These are phyloP conservation scores for Plasmopara muralis DNA, from an alignment of 352 stramenopile genomes.

Conservation along the genomic window DNA sequence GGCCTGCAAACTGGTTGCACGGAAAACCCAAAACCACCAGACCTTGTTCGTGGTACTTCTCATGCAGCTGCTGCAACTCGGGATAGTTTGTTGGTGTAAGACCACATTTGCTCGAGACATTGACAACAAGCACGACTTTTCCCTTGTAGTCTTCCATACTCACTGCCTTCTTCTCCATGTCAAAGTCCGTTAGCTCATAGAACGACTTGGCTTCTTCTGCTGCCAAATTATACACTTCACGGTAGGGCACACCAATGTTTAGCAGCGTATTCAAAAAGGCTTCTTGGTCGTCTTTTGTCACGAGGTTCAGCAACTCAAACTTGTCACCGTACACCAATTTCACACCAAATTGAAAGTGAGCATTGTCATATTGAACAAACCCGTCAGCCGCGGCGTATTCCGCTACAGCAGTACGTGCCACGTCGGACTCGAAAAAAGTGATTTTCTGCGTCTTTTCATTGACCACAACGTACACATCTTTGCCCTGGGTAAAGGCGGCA, in stretches of 20 bases:
- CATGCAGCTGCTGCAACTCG: slow-evolving; percentile 66
- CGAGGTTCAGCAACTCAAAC: slow-evolving; percentile 38
- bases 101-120: slow-evolving; percentile 82
- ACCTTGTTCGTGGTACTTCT: slow-evolving; percentile 60
- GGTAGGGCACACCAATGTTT: slow-evolving; percentile 45
- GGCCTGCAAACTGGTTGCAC: slow-evolving; percentile 81
- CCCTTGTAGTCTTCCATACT: slow-evolving; percentile 63
- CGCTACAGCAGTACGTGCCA: slow-evolving; percentile 18
- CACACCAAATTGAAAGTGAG: slow-evolving; percentile 40
- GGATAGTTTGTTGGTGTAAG: slow-evolving; percentile 83
- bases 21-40: slow-evolving; percentile 78
- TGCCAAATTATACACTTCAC: slow-evolving; percentile 33
- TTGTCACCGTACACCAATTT: slow-evolving; percentile 35
- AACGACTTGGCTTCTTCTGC: slow-evolving; percentile 45
- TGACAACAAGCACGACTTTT: slow-evolving; percentile 64
- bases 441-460: slow-evolving; percentile 39
- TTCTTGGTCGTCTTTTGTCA: slow-evolving; percentile 37
- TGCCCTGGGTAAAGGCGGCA: slow-evolving; percentile 44
- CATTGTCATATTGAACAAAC: slow-evolving; percentile 39
- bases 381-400: slow-evolving; percentile 30
- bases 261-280: slow-evolving; percentile 44
- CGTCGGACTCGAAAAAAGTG: slow-evolving; percentile 40
- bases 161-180: slow-evolving; percentile 63
- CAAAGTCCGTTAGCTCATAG: slow-evolving; percentile 73
- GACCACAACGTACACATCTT: slow-evolving; percentile 43